Percentiles rank a stretch among this genome's conserved stretches.
These are phyloP conservation scores for Sporothrix inflata DNA, from an alignment of 2,329 filamentous ascomycete genomes.

Conservation along the genomic window DNA sequence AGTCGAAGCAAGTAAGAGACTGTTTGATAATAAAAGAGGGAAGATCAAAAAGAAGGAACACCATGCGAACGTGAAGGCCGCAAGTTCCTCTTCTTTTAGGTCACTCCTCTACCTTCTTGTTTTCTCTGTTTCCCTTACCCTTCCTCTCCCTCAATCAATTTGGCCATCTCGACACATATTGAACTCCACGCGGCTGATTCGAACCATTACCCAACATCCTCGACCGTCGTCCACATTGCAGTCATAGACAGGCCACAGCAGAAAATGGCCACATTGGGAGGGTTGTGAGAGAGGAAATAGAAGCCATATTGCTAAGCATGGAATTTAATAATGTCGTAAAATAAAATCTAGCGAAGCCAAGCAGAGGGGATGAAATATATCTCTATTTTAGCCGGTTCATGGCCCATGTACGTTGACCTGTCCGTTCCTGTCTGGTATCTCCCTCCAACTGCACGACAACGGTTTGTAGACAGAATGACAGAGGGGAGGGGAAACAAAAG, in stretches of 20 bases:
- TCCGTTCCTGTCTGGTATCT: no score
- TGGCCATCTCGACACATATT: neutral
- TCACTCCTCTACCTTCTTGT: neutral
- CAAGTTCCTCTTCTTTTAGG: neutral
- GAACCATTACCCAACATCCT: neutral
- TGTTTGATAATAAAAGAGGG: no score
- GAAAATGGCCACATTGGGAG: neutral
- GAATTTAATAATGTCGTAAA: neutral
- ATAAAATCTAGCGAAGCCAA: conserved; percentile 6
- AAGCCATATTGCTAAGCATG: neutral
- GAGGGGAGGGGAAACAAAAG: neutral
- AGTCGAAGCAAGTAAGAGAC: no score
- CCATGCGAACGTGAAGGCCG: neutral
- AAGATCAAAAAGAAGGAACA: no score
- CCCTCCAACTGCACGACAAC: no score
- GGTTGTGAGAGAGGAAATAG: neutral
- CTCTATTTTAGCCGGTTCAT: neutral
- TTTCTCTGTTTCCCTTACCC: neutral
- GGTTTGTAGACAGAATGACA: no score
- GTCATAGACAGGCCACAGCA: neutral
- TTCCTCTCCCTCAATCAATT: neutral
- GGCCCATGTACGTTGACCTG: neutral
- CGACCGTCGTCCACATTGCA: neutral
- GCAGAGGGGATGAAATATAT: neutral
- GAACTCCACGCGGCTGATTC: conserved; percentile 7